These are phyloP conservation scores for Pyrus hybrid DNA, from an alignment of 331 rosid genomes.

Conservation along the genomic window DNA sequence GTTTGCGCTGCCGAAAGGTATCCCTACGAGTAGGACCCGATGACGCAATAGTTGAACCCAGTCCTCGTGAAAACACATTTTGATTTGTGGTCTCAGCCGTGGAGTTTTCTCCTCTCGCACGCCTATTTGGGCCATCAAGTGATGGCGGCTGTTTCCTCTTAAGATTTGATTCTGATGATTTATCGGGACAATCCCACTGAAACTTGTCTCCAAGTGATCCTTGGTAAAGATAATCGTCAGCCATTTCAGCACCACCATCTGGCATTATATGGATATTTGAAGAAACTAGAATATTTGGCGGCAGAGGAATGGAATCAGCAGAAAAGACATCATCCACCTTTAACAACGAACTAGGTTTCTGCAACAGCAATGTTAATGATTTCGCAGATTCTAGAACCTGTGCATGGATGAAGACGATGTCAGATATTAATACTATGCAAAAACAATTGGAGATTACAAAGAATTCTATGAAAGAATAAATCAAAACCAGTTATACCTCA, in stretches of 20 bases:
- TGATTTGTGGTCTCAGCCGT: conserved; percentile 53
- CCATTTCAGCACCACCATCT: conserved; percentile 47
- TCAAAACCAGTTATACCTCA: conserved; percentile 44
- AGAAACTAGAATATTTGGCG: conserved; percentile 33
- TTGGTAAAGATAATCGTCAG: conserved; percentile 44
- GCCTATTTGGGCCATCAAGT: conserved; percentile 66
- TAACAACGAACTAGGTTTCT: conserved; percentile 45
- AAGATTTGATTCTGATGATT: conserved; percentile 49
- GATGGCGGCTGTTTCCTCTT: conserved; percentile 67
- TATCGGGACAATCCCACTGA: conserved; percentile 95
- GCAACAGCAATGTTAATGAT: conserved; percentile 57
- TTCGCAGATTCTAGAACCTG: conserved; percentile 62
- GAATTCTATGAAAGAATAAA: neutral
- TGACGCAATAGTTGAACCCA: conserved; percentile 45
- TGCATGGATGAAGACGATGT: conserved; percentile 20
- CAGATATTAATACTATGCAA: conserved; percentile 20
- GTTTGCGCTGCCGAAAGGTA: conserved; percentile 94
- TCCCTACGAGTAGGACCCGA: conserved; percentile 94
- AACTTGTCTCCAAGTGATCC: conserved; percentile 68
- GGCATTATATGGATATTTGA: conserved; percentile 39
- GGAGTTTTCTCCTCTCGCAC: conserved; percentile 72
- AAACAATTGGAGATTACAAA: conserved; percentile 3
- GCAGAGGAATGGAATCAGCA: conserved; percentile 23
- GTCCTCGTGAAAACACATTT: conserved; percentile 61
- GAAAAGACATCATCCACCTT: conserved; percentile 33